Evolutionary conservation across 495 filamentous ascomycete genomes (phyloP).

Genomic region (Diplogelasinospora grovesii): DNA sequence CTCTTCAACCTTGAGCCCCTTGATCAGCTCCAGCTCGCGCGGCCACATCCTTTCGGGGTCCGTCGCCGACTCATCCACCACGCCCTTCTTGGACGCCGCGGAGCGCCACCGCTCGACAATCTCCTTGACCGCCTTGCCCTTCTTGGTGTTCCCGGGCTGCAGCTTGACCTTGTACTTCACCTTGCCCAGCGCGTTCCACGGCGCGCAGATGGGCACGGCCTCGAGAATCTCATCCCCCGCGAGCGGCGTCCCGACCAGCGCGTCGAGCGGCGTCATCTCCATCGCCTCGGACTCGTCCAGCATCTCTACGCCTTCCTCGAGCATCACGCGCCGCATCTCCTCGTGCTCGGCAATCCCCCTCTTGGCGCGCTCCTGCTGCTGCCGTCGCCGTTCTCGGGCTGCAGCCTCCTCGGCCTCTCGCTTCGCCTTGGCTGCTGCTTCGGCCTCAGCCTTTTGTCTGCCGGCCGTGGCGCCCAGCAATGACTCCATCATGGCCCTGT

Average conservation of each 20-base stretch:
- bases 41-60: slow-evolving; percentile 76
- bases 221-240: slow-evolving; percentile 84
- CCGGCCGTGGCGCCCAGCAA: slow-evolving; percentile 68
- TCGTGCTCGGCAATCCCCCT: slow-evolving; percentile 57
- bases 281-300: slow-evolving; percentile 48
- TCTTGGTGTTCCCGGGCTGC: slow-evolving; percentile 84
- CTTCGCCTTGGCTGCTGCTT: slow-evolving; percentile 43
- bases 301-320: slow-evolving; percentile 39
- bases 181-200: slow-evolving; percentile 69
- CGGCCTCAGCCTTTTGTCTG: slow-evolving; percentile 44
- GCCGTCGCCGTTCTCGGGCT: slow-evolving; percentile 62
- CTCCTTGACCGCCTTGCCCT: slow-evolving; percentile 90
- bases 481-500: slow-evolving; percentile 72
- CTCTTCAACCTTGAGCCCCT: slow-evolving; percentile 73
- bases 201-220: slow-evolving; percentile 83
- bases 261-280: slow-evolving; percentile 60
- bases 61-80: slow-evolving; percentile 47
- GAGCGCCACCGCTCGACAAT: slow-evolving; percentile 71
- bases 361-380: slow-evolving; percentile 69
- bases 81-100: slow-evolving; percentile 48
- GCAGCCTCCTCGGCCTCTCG: slow-evolving; percentile 56
- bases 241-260: slow-evolving; percentile 68
- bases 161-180: slow-evolving; percentile 90
- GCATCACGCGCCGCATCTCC: slow-evolving; percentile 51
- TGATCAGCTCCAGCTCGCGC: slow-evolving; percentile 74